These are phyloP conservation scores for Fusarium phyllophilum DNA, from an alignment of 2,329 filamentous ascomycete species.

Conservation along the genomic window DNA sequence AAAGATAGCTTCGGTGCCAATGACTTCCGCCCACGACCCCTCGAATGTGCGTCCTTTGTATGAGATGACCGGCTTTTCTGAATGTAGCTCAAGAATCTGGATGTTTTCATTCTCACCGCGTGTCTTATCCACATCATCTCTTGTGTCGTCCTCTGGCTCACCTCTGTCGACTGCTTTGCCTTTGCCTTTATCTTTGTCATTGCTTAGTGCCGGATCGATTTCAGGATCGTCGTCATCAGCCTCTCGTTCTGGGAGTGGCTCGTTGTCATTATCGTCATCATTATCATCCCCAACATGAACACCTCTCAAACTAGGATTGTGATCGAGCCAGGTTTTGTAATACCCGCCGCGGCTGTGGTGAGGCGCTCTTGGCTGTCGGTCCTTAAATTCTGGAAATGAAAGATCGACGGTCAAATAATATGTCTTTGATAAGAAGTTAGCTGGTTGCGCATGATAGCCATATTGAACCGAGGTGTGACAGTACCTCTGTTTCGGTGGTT, in stretches of 20 bases:
- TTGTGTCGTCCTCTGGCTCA: constrained; percentile 14
- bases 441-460: not conserved
- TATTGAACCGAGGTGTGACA: not conserved
- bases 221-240: constrained; percentile 47
- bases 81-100: constrained; percentile 87
- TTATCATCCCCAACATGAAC: constrained; percentile 29
- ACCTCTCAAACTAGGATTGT: constrained; percentile 38
- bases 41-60: constrained; percentile 83
- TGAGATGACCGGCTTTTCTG: constrained; percentile 78
- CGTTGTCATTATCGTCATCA: constrained; percentile 48
- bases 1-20: constrained; percentile 87
- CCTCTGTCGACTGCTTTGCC: constrained; percentile 20
- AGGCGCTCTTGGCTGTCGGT: constrained; percentile 52
- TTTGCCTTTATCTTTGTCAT: constrained; percentile 34
- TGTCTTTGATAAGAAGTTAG: constrained; percentile 56
- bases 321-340: constrained; percentile 55
- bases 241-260: constrained; percentile 48
- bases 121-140: constrained; percentile 29
- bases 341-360: constrained; percentile 59
- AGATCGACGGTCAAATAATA: constrained; percentile 73
- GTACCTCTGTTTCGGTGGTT: constrained; percentile 68
- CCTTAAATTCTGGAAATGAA: constrained; percentile 67
- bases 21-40: constrained; percentile 82
- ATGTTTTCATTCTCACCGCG: constrained; percentile 56
- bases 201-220: constrained; percentile 39